A percentile compares a stretch with the other conserved stretches of the same genome.
Evolutionary conservation across 2,329 filamentous ascomycete species (phyloP).

Genomic region (Thielaviopsis musarum): DNA sequence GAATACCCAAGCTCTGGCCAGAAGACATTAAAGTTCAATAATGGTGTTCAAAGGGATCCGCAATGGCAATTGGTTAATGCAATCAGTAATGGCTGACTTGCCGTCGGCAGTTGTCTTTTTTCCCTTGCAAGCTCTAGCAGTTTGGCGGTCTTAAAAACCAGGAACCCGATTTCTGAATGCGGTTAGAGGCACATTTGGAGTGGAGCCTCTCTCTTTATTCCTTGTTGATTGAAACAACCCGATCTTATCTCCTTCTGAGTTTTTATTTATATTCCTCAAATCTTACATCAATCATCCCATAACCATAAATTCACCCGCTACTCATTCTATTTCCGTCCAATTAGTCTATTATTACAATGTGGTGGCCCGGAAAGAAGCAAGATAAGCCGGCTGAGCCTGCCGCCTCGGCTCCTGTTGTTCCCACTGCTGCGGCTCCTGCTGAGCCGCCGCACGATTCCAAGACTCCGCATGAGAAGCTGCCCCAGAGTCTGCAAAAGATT

Average conservation of each 20-base stretch:
- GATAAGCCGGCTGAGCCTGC: slow-evolving; percentile 19
- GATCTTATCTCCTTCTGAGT: too few relatives aligned
- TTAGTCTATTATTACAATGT: slow-evolving; percentile 16
- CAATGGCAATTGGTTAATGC: too few relatives aligned
- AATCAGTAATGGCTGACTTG: too few relatives aligned
- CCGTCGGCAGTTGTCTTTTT: too few relatives aligned
- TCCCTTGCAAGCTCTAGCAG: too few relatives aligned
- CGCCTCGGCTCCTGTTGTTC: not conserved
- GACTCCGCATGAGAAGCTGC: slow-evolving; percentile 33
- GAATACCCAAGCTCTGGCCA: too few relatives aligned
- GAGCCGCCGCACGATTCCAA: slow-evolving; percentile 21
- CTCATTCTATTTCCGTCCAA: not conserved
- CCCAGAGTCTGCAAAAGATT: slow-evolving; percentile 37
- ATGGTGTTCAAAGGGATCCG: too few relatives aligned
- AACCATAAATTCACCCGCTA: not conserved
- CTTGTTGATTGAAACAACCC: not conserved
- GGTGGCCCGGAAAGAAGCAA: slow-evolving; percentile 22
- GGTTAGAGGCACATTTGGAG: too few relatives aligned
- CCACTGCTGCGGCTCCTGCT: slow-evolving; percentile 17
- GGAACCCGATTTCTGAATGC: not conserved
- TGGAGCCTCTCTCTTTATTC: not conserved
- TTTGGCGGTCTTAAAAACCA: not conserved
- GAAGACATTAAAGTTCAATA: too few relatives aligned
- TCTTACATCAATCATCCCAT: not conserved
- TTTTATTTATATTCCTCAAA: not conserved